Base-by-base conservation (phyloP, 345 rosid species). In the Rhodomyrtus tomentosa region DNA sequence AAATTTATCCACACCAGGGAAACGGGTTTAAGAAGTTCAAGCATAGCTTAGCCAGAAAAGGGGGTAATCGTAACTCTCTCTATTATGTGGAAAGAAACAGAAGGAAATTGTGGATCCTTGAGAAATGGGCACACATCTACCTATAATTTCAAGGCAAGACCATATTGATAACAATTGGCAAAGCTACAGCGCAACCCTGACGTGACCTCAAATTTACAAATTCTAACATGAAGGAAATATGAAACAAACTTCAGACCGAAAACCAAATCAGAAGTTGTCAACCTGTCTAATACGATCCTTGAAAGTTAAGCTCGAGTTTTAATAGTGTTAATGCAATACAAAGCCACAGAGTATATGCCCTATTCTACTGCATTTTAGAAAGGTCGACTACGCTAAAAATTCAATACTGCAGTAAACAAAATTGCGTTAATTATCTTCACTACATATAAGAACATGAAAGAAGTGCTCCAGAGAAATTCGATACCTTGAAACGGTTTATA, bases 401-500 rank as follows among this genome's bases (percentile, higher is more conserved):
- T 50, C 29, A 51, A 81, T 81, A 29, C 55, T 27, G 83, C 7
- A 36, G 55, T 21, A 27, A 6, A 50, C 40, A 27, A 24, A 10
- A 38, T 74, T 74, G 50, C 81, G 18, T 20, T 18, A 74, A 74
- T 25, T 5, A 38, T 74, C 49, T 74, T 40, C 81, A 74, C 81
- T 25, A 12, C 48, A 59, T 62, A 59, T 62, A 68, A 18, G 79
- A 20, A 68, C 79, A 51, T 14, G 20, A 51, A 51, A 51, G 20
- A 51, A 80, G 24, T 85, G 81, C 76, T 54, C 14, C 45, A 4
- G 45, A 36, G 40, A 68, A 68, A 18, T 36, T 68, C 58, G 85
- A 72, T 87, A 95, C 99, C 99, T 97, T 97, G 87, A 95, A 95
- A 82, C 93, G 93, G 87, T 86, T 93, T 84, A 93, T 92, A 89